Base-by-base conservation (phyloP, 495 filamentous ascomycete species). In the Rusavskia elegans region DNA sequence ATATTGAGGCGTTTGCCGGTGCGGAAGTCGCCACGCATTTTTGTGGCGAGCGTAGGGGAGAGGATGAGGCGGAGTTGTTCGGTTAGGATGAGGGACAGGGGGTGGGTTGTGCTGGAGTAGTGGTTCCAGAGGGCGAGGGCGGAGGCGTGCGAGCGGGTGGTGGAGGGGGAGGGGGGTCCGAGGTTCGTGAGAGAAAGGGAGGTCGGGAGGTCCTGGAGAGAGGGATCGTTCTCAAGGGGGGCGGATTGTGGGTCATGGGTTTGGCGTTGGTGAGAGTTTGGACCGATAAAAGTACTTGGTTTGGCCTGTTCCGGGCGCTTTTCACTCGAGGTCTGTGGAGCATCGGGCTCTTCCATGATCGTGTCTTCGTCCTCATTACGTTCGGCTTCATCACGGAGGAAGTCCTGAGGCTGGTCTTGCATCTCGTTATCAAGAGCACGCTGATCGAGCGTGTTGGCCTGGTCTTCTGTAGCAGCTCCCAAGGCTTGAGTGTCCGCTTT, bases 1-100 rank as follows among this genome's bases (percentile, higher is more conserved):
- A 99, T 93, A 67, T 97, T 97, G 58, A 99, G 85, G 1, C 93
- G 85, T 64, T 99, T 97, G 49, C 93, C 93, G 0, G 93, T 97
- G 60, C 90, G 85, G 75, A 92, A 97, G 64, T 95, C 88, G 54
- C 93, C 93, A 2, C 90, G 88, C 59, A 97, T 83, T 62, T 95
- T 99, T 42, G 93, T 95, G 19, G 93, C 90, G 42, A 89, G 81
- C 0, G 92, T 96, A 0, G 93, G 93, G 2, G 87, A 83, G 17
- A 99, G 81, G 62, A 99, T 96, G 27, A 99, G 81, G 32, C 90
- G 87, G 32, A 99, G 82, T 58, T 96, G 92, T 54, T 93, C 89
- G 21, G 89, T 94, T 0, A 99, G 69, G 5, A 82, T 80, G 51
- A 90, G 80, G 0, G 93, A 93, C 49, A 96, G 83, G 36, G 82